These are phyloP conservation scores for Daphne laureola DNA, from an alignment of 441 rosid genomes.

Conservation along the genomic window DNA sequence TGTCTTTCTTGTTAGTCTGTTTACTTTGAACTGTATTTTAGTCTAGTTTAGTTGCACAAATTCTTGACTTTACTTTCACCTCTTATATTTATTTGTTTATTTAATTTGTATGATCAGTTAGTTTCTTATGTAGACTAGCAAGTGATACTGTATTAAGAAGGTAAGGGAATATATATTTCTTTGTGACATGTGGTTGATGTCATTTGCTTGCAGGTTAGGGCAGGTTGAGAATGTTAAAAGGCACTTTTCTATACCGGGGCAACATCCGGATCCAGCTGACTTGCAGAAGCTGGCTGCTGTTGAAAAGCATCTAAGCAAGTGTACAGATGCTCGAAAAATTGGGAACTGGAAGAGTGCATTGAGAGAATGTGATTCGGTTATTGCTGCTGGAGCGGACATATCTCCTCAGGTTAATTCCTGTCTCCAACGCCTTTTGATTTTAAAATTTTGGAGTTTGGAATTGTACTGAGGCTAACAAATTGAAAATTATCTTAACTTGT, in stretches of 20 bases:
- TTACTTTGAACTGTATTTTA: no score
- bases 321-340: constrained; percentile 54
- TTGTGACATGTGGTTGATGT: background rate
- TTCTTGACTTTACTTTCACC: no score
- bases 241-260: constrained; percentile 52
- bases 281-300: constrained; percentile 63
- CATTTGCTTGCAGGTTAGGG: constrained; percentile 62
- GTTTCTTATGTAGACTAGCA: background rate
- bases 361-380: constrained; percentile 65
- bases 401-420: constrained; percentile 55
- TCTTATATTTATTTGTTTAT: no score
- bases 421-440: background rate
- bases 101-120: no score
- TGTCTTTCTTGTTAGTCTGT: no score
- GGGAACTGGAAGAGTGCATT: constrained; percentile 70
- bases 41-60: no score
- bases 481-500: constrained; percentile 32
- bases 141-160: constrained; percentile 1
- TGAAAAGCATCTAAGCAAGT: constrained; percentile 61
- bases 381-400: constrained; percentile 74
- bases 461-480: constrained; percentile 5
- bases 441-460: background rate
- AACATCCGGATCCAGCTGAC: constrained; percentile 42
- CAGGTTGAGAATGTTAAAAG: constrained; percentile 63
- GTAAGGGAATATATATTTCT: background rate